A percentile compares a stretch with the other conserved stretches of the same genome.
These are phyloP conservation scores for Ophiocordyceps camponoti-rufipedis DNA, from an alignment of 2,329 filamentous ascomycete species.

Conservation along the genomic window DNA sequence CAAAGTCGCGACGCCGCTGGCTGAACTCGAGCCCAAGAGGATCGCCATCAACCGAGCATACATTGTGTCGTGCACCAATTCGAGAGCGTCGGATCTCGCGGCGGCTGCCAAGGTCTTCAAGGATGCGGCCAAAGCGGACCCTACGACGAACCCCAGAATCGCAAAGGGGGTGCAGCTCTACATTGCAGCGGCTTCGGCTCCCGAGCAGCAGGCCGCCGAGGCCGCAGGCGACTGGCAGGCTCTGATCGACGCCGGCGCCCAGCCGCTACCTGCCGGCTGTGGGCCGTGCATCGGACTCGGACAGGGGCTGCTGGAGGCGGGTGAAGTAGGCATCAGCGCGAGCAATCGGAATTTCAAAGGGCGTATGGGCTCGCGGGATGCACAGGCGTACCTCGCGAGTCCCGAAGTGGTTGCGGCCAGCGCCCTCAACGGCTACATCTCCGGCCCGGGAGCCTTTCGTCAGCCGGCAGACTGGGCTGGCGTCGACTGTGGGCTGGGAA, in stretches of 20 bases:
- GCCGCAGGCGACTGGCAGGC: slow-evolving; percentile 68
- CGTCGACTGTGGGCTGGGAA: background rate
- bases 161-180: slow-evolving; percentile 67
- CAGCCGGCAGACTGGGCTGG: slow-evolving; percentile 33
- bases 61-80: slow-evolving; percentile 81
- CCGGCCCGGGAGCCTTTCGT: slow-evolving; percentile 64
- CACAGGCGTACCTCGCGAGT: slow-evolving; percentile 71
- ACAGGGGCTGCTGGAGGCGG: slow-evolving; percentile 56
- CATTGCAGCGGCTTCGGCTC: slow-evolving; percentile 64
- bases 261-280: slow-evolving; percentile 49
- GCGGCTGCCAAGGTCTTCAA: slow-evolving; percentile 72
- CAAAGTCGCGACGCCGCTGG: slow-evolving; percentile 65
- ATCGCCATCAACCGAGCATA: slow-evolving; percentile 76
- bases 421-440: slow-evolving; percentile 53
- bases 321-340: slow-evolving; percentile 74
- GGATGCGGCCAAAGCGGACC: slow-evolving; percentile 41
- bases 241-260: slow-evolving; percentile 19
- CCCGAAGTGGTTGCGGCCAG: slow-evolving; percentile 88
- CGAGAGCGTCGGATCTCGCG: slow-evolving; percentile 59
- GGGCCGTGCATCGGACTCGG: slow-evolving; percentile 78
- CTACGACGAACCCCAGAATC: slow-evolving; percentile 47
- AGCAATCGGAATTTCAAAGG: slow-evolving; percentile 86
- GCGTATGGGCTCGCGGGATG: slow-evolving; percentile 49
- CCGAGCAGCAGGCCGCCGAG: slow-evolving; percentile 61
- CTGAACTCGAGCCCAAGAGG: slow-evolving; percentile 50